Evolutionary conservation across 2,329 filamentous ascomycete genomes (phyloP), one percentile per base, ranked within the genome.

Genomic region (Pseudogymnoascus destructans): DNA sequence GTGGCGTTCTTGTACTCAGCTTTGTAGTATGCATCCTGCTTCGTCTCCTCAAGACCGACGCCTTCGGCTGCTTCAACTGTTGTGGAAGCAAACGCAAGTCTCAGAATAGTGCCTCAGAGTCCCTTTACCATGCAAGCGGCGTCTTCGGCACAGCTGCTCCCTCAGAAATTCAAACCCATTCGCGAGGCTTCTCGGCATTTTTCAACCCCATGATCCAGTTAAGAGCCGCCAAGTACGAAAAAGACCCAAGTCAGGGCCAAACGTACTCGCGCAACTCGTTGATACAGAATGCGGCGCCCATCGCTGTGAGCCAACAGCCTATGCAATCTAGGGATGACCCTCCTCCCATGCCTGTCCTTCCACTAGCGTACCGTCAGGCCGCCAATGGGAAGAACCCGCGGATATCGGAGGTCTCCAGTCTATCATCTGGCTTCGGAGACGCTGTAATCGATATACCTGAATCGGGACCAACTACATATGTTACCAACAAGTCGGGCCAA

Each of bases 401-500:
- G 46, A 17, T 30, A 25, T 52, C 46, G 17, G 75, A 77, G 54
- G 64, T 82, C 30, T 84, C 81, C 0, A 84, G 81, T 0, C 71
- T 85, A 3, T 84, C 81, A 0, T 85, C 82, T 0, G 81, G 81
- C 5, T 84, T 84, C 61, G 81, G 81, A 15, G 81, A 85, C 64
- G 79, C 76, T 21, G 78, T 82, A 46, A 79, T 83, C 25, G 74
- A 80, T 30, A 68, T 78, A 23, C 73, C 73, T 9, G 58, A 57
- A 15, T 5, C 70, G 68, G 25, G 52, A 21, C 59, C 61, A 11
- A 58, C 30, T 25, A 58, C 56, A 25, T 62, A 55, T 15, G 59
- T 61, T 15, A 54, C 19, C 30, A 7, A 59, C 61, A 55, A 32
- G 33, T n/a, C 49, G 23, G 32, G 15, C 17, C 30, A 32, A 27